A percentile compares a stretch with the other conserved stretches of the same genome.
These are phyloP conservation scores for Microsporum canis DNA, from an alignment of 2,329 filamentous ascomycete genomes.

Conservation along the genomic window DNA sequence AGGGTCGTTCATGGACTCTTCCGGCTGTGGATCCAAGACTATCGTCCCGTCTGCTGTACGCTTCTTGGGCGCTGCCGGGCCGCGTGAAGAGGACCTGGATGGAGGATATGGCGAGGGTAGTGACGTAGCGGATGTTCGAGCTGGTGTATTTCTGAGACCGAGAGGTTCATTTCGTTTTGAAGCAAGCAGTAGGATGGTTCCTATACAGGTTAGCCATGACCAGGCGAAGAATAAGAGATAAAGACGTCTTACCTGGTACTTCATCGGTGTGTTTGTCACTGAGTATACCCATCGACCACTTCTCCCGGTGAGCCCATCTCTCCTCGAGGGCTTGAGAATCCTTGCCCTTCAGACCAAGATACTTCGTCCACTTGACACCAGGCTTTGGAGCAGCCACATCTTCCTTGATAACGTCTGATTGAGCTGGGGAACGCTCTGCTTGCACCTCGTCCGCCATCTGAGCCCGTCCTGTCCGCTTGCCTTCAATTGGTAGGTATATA, in stretches of 20 bases:
- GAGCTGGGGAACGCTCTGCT: neutral
- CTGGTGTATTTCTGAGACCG: constrained; percentile 52
- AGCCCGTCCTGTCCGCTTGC: neutral
- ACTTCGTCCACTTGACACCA: constrained; percentile 11
- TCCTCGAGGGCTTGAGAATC: constrained; percentile 2
- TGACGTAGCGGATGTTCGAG: constrained; percentile 46
- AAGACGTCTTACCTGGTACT: constrained; percentile 58
- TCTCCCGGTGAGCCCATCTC: constrained; percentile 20
- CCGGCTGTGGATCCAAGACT: constrained; percentile 82
- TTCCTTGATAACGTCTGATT: constrained; percentile 4
- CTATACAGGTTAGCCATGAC: constrained; percentile 23
- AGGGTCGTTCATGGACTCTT: constrained; percentile 81
- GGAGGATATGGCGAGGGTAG: constrained; percentile 36
- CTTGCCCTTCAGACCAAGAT: constrained; percentile 10
- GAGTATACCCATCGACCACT: constrained; percentile 63
- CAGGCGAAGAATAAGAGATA: neutral
- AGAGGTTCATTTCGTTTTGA: constrained; percentile 52
- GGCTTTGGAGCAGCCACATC: neutral
- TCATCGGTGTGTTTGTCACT: constrained; percentile 72
- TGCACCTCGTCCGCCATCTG: neutral
- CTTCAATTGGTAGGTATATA: neutral
- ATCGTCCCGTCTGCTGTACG: constrained; percentile 70
- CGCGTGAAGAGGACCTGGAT: constrained; percentile 30
- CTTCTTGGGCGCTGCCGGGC: constrained; percentile 45
- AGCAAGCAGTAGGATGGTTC: constrained; percentile 51